Percentiles rank a stretch among this genome's conserved stretches.
Evolutionary conservation across 2,329 filamentous ascomycete species (phyloP).

Genomic region (Sordariomycetes sp.): DNA sequence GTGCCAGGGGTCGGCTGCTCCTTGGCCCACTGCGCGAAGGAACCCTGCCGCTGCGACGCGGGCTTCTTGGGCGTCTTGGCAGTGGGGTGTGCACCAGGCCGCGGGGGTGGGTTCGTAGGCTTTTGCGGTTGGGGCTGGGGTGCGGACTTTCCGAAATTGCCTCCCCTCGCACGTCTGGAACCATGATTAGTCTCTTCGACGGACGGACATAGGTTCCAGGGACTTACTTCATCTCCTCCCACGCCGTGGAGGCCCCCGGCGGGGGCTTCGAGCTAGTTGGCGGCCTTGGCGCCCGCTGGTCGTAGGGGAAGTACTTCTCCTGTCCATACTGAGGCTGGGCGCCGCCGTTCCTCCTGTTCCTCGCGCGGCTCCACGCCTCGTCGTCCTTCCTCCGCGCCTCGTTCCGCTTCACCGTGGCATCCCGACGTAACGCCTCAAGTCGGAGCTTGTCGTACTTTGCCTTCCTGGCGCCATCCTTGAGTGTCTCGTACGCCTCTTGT

Average conservation of each 20-base stretch:
- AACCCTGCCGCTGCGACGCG: background rate
- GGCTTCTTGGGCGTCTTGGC: slow-evolving; percentile 1
- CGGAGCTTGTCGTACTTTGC: slow-evolving; percentile 38
- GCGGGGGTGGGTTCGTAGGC: background rate
- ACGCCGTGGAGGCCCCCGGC: background rate
- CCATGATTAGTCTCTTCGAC: background rate
- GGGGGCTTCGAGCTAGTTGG: slow-evolving; percentile 1
- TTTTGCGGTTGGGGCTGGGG: slow-evolving; percentile 1
- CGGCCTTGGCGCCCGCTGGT: background rate
- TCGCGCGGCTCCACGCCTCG: background rate
- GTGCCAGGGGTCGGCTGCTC: background rate
- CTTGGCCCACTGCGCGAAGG: slow-evolving; percentile 2
- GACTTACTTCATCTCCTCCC: slow-evolving; percentile 4
- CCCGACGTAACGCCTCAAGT: slow-evolving; percentile 40
- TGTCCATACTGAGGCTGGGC: background rate
- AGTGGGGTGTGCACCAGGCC: background rate
- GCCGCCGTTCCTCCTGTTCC: background rate
- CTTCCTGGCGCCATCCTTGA: slow-evolving; percentile 35
- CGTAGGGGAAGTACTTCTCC: slow-evolving; percentile 4
- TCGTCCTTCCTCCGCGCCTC: slow-evolving; percentile 14
- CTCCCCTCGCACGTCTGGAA: background rate
- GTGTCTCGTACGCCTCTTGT: slow-evolving; percentile 71
- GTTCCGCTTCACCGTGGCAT: slow-evolving; percentile 42
- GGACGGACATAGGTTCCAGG: no score
- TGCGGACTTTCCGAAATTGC: background rate